Percentiles rank a stretch among this genome's conserved stretches.
Conservation (phyloP, 1,284 basidiomycete genomes). For the Wallemia mellicola region DNA sequence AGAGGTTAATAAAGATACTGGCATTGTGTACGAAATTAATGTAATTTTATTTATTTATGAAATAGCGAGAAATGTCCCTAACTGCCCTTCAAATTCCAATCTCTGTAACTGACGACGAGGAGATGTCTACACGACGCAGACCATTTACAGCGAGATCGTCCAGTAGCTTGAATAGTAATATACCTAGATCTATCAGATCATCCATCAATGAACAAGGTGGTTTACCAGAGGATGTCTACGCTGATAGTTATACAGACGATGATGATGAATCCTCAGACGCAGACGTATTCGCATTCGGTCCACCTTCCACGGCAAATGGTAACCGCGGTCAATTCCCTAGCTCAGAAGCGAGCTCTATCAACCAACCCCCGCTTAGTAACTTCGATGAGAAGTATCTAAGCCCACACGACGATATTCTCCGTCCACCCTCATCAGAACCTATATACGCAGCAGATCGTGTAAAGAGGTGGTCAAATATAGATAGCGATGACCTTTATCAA, state of each 20-base stretch:
- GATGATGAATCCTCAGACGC: constrained; percentile 1
- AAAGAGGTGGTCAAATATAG: background rate
- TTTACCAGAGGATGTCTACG: background rate
- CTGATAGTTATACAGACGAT: background rate
- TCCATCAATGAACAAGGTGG: background rate
- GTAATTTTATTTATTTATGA: background rate
- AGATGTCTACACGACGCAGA: background rate
- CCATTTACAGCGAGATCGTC: background rate
- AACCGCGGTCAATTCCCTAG: background rate
- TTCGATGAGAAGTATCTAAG: background rate
- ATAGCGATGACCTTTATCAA: background rate
- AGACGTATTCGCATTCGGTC: background rate
- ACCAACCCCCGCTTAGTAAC: background rate
- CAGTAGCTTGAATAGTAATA: background rate
- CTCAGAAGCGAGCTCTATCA: background rate
- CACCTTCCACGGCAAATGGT: background rate
- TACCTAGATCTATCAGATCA: background rate
- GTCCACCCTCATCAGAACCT: background rate
- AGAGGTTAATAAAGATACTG: background rate
- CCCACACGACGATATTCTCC: background rate
- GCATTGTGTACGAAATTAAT: background rate
- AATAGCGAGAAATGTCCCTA: too few species aligned
- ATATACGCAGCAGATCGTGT: background rate
- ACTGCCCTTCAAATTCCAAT: background rate
- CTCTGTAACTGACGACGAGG: background rate